phyloP scores from a whole-genome alignment of 1,284 basidiomycete genomes.

The Cutaneotrichosporon spelunceum region DNA sequence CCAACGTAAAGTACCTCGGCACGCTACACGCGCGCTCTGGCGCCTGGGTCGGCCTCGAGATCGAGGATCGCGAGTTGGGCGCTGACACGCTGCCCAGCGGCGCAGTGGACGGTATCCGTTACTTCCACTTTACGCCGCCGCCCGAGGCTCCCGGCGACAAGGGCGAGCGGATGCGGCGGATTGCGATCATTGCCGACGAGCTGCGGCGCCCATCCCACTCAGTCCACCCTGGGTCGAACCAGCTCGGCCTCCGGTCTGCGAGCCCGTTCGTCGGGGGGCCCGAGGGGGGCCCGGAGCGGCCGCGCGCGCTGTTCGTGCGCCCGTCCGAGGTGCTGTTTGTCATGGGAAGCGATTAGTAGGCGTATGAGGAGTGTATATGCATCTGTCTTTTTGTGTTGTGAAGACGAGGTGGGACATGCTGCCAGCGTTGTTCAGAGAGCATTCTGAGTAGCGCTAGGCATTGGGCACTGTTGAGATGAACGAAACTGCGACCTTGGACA shows the following conservation, averaged over 20 bases:
- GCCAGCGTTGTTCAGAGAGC: too few species aligned
- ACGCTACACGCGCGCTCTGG: slow-evolving; percentile 69
- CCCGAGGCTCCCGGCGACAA: slow-evolving; percentile 10
- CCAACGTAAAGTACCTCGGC: slow-evolving; percentile 82
- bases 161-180: slow-evolving; percentile 23
- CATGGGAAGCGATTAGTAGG: slow-evolving; percentile 22
- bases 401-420: too few species aligned
- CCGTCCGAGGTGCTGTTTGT: slow-evolving; percentile 45
- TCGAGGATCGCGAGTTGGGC: slow-evolving; percentile 61
- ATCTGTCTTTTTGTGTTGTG: background rate
- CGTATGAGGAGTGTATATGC: background rate
- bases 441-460: too few species aligned
- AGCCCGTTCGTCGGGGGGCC: slow-evolving; percentile 24
- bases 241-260: slow-evolving; percentile 7
- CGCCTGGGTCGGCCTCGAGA: slow-evolving; percentile 88
- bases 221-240: background rate
- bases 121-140: slow-evolving; percentile 35
- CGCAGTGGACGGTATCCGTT: slow-evolving; percentile 31
- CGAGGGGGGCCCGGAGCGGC: slow-evolving; percentile 23
- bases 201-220: background rate
- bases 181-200: slow-evolving; percentile 29
- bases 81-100: slow-evolving; percentile 33
- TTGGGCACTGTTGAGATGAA: too few species aligned
- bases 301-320: slow-evolving; percentile 41
- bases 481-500: too few species aligned